Evolutionary conservation across 495 filamentous ascomycete species (phyloP).

Genomic region (Talaromyces trachyspermus): DNA sequence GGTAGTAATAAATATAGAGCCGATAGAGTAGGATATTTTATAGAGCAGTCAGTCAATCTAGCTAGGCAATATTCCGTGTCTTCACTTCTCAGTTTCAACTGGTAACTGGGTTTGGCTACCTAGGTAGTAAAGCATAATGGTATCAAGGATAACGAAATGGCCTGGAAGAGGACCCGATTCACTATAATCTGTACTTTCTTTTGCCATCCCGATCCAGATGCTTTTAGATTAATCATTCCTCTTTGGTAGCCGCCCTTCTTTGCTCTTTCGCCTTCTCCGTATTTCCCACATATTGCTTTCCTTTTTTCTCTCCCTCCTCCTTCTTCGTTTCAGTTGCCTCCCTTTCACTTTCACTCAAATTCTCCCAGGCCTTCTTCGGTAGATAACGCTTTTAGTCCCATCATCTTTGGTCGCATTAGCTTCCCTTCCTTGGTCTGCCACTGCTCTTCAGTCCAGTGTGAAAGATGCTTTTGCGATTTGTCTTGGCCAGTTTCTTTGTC

Average conservation of each 20-base stretch:
- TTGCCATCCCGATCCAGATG: too few species aligned
- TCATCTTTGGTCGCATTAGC: constrained; percentile 36
- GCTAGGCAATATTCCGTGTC: too few species aligned
- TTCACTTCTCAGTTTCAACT: too few species aligned
- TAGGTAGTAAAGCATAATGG: too few species aligned
- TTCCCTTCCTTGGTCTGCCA: constrained; percentile 46
- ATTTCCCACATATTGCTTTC: constrained; percentile 41
- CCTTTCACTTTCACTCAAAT: constrained; percentile 39
- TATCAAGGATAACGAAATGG: too few species aligned
- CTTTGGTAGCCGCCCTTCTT: constrained; percentile 18
- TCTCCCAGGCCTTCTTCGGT: constrained; percentile 43
- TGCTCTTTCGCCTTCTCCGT: constrained; percentile 29
- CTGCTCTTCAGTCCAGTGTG: constrained; percentile 39
- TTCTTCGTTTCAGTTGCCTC: constrained; percentile 39
- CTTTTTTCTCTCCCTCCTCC: constrained; percentile 28
- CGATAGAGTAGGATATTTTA: too few species aligned
- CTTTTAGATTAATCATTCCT: too few species aligned
- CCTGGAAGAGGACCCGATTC: too few species aligned
- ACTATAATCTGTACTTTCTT: too few species aligned
- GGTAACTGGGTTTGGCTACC: too few species aligned
- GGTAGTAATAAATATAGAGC: too few species aligned
- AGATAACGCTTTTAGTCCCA: constrained; percentile 40
- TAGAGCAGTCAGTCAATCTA: too few species aligned
- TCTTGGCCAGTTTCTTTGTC: constrained; percentile 33
- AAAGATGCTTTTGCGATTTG: constrained; percentile 33